Base-by-base conservation (phyloP, 805 yeast genomes). In the Saturnispora dispora region DNA sequence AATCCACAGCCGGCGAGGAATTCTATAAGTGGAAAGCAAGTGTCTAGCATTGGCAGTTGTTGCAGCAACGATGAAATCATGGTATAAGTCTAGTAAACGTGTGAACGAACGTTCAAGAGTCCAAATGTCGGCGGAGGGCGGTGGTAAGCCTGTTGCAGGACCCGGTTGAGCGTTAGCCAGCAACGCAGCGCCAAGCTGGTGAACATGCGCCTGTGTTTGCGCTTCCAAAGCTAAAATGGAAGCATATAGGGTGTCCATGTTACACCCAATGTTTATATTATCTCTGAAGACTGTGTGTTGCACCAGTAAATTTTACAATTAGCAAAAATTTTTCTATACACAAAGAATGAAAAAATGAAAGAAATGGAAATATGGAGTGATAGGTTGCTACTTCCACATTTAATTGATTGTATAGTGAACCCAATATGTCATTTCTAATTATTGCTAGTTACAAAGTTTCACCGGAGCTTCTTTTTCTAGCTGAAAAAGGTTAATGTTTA, bases 1-100 rank as follows among this genome's bases (percentile, higher is more conserved):
- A 8, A 86, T 90, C 93, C 93, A 86, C 72, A 86, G 73, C 58
- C 93, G 71, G 59, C 91, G 73, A 35, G 87, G 86, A 42, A 86
- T 84, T 63, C 88, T 80, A 63, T 86, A 85, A 40, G 84, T 77
- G 56, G 83, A 84, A 7, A 86, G 86, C 46, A 86, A 79, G 57
- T 85, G 87, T 61, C 80, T 81, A 2, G 93, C 93, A 3, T 89
- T 81, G 61, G 80, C 39, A 7, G 47, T 43, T 17, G 46, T 23
- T n/a, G 51, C 51, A 10, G 45, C 46, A 4, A 48, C 51, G 25
- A 48, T 48, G 47, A 85, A 85, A 57, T 84, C 88, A 55, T 82
- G 80, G 61, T 85, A 85, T 58, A 83, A 78, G 63, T 85, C 86
- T 52, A 85, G 68, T 37, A 85, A 66, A 32, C 80, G 80, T 17